These are phyloP conservation scores for Kwoniella bestiolae DNA, from an alignment of 768 basidiomycete genomes.

Conservation along the genomic window DNA sequence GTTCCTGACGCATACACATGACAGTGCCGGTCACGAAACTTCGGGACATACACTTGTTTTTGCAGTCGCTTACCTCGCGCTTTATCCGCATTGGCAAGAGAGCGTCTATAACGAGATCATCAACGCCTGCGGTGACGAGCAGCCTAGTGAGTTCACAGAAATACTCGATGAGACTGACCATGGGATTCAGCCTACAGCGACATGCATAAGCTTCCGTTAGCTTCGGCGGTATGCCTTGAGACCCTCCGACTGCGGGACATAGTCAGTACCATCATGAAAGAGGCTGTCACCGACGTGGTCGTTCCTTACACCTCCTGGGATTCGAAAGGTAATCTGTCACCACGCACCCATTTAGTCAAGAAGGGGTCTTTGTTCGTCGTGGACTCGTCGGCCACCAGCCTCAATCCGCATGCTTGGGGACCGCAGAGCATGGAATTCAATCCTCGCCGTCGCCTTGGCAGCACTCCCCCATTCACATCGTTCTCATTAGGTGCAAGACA, in stretches of 20 bases:
- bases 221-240: constrained; percentile 29
- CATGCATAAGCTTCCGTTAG: constrained; percentile 24
- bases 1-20: not conserved
- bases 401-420: constrained; percentile 34
- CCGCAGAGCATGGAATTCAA: constrained; percentile 15
- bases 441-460: constrained; percentile 21
- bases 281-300: constrained; percentile 22
- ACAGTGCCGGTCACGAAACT: constrained; percentile 53
- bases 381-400: constrained; percentile 29
- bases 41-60: constrained; percentile 48
- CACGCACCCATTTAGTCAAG: constrained; percentile 28
- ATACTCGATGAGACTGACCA: not conserved
- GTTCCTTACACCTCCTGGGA: constrained; percentile 43
- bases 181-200: constrained; percentile 30
- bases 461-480: constrained; percentile 17
- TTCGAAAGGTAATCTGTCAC: constrained; percentile 14
- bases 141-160: constrained; percentile 28
- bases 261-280: constrained; percentile 34
- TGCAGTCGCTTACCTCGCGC: constrained; percentile 46
- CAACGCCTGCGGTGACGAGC: constrained; percentile 27
- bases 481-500: constrained; percentile 32
- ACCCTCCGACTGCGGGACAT: constrained; percentile 40
- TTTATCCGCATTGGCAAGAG: constrained; percentile 51
- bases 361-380: constrained; percentile 35
- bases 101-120: constrained; percentile 39